A percentile compares a stretch with the other conserved stretches of the same genome.
Conservation (phyloP, 176 grass and related monocot species). For the Oryza nivara region DNA sequence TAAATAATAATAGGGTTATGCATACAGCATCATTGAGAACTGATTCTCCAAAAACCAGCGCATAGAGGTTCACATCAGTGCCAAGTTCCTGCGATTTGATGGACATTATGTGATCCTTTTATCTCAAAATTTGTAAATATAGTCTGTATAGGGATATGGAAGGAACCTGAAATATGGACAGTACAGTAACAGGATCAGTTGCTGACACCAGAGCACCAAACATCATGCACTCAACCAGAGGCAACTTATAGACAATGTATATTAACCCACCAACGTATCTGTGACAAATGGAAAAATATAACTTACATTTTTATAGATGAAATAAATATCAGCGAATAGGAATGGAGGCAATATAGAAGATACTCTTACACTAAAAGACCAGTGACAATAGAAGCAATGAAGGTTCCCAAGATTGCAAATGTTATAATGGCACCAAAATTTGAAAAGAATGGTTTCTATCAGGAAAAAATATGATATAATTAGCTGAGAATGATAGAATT, state of each 20-base stretch:
- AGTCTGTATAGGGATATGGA: slow-evolving; percentile 10
- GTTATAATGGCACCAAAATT: slow-evolving; percentile 96
- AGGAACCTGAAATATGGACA: slow-evolving; percentile 98
- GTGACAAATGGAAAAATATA: slow-evolving; percentile 22
- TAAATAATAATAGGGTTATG: slow-evolving; percentile 13
- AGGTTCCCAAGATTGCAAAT: slow-evolving; percentile 91
- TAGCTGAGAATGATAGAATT: slow-evolving; percentile 10
- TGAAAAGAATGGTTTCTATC: slow-evolving; percentile 91
- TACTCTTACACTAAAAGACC: slow-evolving; percentile 85
- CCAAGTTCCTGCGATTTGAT: slow-evolving; percentile 76
- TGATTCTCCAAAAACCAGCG: slow-evolving; percentile 94
- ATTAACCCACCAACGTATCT: slow-evolving; percentile 85
- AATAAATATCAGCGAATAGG: slow-evolving; percentile 21
- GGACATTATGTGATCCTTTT: slow-evolving; percentile 14
- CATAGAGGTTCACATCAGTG: slow-evolving; percentile 90
- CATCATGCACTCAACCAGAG: slow-evolving; percentile 95
- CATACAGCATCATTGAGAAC: slow-evolving; percentile 95
- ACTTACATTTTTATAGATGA: slow-evolving; percentile 27
- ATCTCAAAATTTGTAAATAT: slow-evolving; percentile 13
- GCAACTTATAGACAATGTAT: slow-evolving; percentile 77
- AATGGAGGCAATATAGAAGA: slow-evolving; percentile 14
- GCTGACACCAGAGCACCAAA: slow-evolving; percentile 97
- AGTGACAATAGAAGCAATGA: slow-evolving; percentile 82
- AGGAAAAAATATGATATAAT: slow-evolving; percentile 27
- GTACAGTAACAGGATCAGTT: slow-evolving; percentile 94